Evolutionary conservation across 139 green algal genomes (phyloP).

Genomic region (Chlamydomonas sp.): DNA sequence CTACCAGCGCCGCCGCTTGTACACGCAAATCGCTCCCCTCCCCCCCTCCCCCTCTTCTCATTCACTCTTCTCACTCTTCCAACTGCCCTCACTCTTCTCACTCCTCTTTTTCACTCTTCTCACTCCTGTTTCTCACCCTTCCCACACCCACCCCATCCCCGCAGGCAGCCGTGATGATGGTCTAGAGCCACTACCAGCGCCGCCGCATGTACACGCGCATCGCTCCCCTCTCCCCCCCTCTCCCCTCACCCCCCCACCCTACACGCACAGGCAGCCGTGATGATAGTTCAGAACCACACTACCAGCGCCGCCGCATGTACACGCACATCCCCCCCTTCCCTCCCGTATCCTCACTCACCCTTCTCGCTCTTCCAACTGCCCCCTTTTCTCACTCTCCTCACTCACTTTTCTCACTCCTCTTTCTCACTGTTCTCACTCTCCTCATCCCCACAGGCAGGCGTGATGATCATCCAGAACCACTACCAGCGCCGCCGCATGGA

Average conservation of each 20-base stretch:
- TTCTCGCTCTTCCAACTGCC: slow-evolving; percentile 2
- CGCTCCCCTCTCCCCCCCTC: too few species aligned
- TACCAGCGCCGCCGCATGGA: slow-evolving; percentile 86
- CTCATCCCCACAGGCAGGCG: slow-evolving; percentile 17
- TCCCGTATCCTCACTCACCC: neutral
- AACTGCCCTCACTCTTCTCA: slow-evolving; percentile 21
- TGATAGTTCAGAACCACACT: slow-evolving; percentile 20
- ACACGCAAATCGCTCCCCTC: neutral
- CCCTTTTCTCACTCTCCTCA: slow-evolving; percentile 27
- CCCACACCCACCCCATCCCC: too few species aligned
- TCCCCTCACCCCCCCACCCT: too few species aligned
- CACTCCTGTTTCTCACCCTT: too few species aligned
- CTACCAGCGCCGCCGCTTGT: neutral
- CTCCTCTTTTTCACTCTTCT: too few species aligned
- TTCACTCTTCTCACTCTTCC: slow-evolving; percentile 31
- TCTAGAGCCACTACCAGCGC: slow-evolving; percentile 75
- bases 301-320: neutral
- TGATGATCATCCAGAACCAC: slow-evolving; percentile 56
- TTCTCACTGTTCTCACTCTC: too few species aligned
- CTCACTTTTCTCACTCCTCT: slow-evolving; percentile 28
- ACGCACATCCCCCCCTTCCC: too few species aligned
- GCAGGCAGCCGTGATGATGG: slow-evolving; percentile 34
- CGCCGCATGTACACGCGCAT: slow-evolving; percentile 84
- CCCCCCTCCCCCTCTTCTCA: neutral
- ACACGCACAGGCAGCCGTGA: too few species aligned